Evolutionary conservation across 305 asterid species (phyloP), one percentile per base, ranked within the genome.

Genomic region (Fraxinus ornus): DNA sequence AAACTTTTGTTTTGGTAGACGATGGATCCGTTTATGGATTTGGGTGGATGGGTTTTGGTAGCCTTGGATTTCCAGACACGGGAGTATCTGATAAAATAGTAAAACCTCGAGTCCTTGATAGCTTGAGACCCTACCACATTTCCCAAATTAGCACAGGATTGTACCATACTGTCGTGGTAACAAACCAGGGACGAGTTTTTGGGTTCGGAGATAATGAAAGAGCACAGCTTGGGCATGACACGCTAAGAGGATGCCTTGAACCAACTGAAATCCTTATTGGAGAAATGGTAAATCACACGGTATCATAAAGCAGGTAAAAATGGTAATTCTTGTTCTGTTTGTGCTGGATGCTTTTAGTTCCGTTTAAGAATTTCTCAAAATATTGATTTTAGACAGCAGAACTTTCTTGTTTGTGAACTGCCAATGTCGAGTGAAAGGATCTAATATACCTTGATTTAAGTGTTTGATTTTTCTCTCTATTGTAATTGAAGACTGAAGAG

Each of bases 201-300:
- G 98, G 98, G 12, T 94, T 92, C n/a, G 97, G 98, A 79, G 98
- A 94, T 79, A 94, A 94, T 17, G 98, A 94, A 86, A 90, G 98
- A 87, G 94, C 93, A 30, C 95, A 94, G 87, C 93, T 94, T 15
- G 98, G 98, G 74, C 93, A 89, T 26, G 97, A 94, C 79, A 85
- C 92, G 10, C 91, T 91, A 79, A 82, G 98, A 78, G 86, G 90
- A 15, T 89, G 94, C 86, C 98, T 90, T 28, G 22, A 86, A 78
- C 97, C 98, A 17, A 89, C 93, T 26, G 91, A 92, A 89, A 91
- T 91, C 82, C 79, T 86, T 26, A 17, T 89, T 8, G 82, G 81
- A 57, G 85, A 82, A 66, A 79, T 71, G 39, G 72, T 39, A 30
- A 36, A 30, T 37, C 12, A 19, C 57, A 44, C 47, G 21, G 77